Evolutionary conservation across 2,329 filamentous ascomycete genomes (phyloP).

Genomic region (Nemania sp.): DNA sequence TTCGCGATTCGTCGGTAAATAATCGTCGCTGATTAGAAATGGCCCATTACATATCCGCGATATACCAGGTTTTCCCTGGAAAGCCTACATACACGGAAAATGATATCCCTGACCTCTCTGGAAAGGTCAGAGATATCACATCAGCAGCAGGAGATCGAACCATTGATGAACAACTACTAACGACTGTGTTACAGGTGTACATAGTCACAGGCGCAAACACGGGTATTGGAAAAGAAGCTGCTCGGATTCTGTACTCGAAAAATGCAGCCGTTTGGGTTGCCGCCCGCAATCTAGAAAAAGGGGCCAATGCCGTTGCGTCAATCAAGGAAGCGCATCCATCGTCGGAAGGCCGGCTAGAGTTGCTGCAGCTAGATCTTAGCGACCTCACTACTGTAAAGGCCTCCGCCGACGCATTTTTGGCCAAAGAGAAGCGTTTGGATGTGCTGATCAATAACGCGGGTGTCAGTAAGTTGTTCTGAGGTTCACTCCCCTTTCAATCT

Average conservation of each 20-base stretch:
- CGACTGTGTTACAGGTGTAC: constrained; percentile 24
- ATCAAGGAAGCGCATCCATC: constrained; percentile 29
- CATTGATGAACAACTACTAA: background rate
- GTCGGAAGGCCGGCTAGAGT: constrained; percentile 30
- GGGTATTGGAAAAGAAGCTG: constrained; percentile 31
- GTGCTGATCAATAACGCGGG: constrained; percentile 48
- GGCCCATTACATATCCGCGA: constrained; percentile 18
- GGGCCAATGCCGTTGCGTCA: constrained; percentile 27
- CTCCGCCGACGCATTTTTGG: constrained; percentile 29
- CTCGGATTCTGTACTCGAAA: constrained; percentile 32
- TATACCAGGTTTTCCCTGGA: constrained; percentile 27
- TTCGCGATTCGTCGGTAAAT: no score
- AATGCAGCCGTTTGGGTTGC: constrained; percentile 32
- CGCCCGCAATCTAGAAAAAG: constrained; percentile 30
- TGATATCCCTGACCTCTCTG: constrained; percentile 28
- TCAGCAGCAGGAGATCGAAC: background rate
- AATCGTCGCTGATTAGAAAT: no score
- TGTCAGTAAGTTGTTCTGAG: constrained; percentile 32
- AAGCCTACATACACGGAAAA: constrained; percentile 30
- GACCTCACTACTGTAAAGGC: constrained; percentile 30
- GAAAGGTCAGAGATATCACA: constrained; percentile 16
- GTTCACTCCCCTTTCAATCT: background rate
- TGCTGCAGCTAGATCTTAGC: constrained; percentile 31
- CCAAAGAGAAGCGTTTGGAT: constrained; percentile 38
- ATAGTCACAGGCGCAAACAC: constrained; percentile 36